Conservation (phyloP, 2,329 filamentous ascomycete species). For the Venturia oleaginea region DNA sequence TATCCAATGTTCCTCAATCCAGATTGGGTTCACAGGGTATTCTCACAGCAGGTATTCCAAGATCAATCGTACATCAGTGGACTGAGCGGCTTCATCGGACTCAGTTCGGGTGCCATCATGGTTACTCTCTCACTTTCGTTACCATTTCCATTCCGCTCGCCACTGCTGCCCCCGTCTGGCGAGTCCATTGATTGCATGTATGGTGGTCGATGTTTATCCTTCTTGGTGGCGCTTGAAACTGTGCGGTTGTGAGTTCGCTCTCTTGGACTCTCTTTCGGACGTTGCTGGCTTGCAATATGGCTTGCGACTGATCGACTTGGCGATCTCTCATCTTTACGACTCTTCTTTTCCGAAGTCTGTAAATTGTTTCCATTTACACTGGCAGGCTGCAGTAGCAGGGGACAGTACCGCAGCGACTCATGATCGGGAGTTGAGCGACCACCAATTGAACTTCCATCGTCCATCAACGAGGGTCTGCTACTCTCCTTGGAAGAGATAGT, state of each 20-base stretch:
- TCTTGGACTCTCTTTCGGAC: neutral
- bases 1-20: slow-evolving; percentile 5
- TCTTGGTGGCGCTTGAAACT: neutral
- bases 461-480: slow-evolving; percentile 3
- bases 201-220: neutral
- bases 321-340: slow-evolving; percentile 2
- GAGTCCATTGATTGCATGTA: neutral
- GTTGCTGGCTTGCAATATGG: neutral
- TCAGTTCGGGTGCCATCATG: slow-evolving; percentile 2
- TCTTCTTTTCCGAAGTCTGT: neutral
- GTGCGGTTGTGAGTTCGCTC: neutral
- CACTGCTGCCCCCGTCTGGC: neutral
- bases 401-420: neutral
- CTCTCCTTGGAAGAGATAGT: slow-evolving; percentile 10
- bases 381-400: neutral
- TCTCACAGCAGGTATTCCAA: neutral
- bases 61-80: slow-evolving; percentile 5
- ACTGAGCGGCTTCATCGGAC: slow-evolving; percentile 14
- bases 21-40: neutral
- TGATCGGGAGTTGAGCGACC: slow-evolving; percentile 3
- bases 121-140: neutral
- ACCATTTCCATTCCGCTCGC: neutral
- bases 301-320: neutral
- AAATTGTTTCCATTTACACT: neutral
- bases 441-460: slow-evolving; percentile 1